A percentile compares a stretch with the other conserved stretches of the same genome.
phyloP scores from a whole-genome alignment of 768 basidiomycete species.

The Russula virescens region DNA sequence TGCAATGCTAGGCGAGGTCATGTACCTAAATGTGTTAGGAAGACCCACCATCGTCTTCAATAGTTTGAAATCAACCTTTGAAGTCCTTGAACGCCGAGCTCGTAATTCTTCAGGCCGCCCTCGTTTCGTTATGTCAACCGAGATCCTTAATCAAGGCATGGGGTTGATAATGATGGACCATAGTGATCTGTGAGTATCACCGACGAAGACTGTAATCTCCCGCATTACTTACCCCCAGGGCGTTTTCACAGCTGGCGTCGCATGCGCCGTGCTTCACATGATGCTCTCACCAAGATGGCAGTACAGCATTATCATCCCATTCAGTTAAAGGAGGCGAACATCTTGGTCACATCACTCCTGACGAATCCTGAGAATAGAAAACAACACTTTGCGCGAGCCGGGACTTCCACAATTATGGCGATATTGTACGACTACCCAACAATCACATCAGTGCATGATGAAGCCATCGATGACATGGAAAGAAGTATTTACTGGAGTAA shows the following conservation, averaged over 20 bases:
- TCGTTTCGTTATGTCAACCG: not conserved
- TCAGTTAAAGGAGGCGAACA: slow-evolving; percentile 5
- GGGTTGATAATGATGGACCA: not conserved
- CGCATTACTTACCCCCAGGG: not conserved
- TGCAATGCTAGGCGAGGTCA: not conserved
- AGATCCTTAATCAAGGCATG: not conserved
- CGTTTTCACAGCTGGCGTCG: not conserved
- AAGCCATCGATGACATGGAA: not conserved
- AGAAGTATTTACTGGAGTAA: not conserved
- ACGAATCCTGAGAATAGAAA: not conserved
- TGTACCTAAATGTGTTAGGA: not conserved
- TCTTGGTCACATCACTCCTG: not conserved
- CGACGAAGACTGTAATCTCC: not conserved
- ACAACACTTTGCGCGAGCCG: not conserved
- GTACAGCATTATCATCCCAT: not conserved
- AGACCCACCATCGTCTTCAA: not conserved
- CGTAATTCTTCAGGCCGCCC: not conserved
- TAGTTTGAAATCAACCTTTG: not conserved
- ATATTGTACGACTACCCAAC: slow-evolving; percentile 15
- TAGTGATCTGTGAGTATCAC: not conserved
- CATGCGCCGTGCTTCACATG: slow-evolving; percentile 13
- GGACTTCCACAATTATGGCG: slow-evolving; percentile 14
- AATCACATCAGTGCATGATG: not conserved
- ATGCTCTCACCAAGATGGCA: slow-evolving; percentile 1
- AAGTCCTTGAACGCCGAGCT: not conserved